Percentiles rank a stretch among this genome's conserved stretches.
These are phyloP conservation scores for Onygenales sp. DNA, from an alignment of 2,329 filamentous ascomycete species.

Conservation along the genomic window DNA sequence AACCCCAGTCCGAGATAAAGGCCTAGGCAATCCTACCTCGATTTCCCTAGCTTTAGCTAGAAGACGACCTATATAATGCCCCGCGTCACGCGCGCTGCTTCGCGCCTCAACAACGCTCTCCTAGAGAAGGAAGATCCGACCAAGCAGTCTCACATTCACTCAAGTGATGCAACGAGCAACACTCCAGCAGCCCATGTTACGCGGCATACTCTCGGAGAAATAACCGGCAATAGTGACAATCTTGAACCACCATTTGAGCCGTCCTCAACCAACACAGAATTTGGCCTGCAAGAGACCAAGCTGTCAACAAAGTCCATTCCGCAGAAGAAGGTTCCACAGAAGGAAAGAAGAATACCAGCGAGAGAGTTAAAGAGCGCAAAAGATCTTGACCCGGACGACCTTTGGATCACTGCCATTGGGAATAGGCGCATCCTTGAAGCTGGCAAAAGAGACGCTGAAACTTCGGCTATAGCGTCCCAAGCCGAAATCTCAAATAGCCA, in stretches of 20 bases:
- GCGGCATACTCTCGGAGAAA: not conserved
- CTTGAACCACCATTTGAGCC: not conserved
- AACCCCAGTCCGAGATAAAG: not conserved
- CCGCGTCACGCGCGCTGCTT: conserved; percentile 13
- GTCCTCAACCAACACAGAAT: not conserved
- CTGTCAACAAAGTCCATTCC: not conserved
- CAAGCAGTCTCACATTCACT: not conserved
- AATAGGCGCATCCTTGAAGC: not conserved
- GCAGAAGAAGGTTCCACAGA: not conserved
- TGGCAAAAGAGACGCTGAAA: not conserved
- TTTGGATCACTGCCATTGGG: not conserved
- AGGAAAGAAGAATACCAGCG: not conserved
- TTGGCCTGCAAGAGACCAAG: not conserved
- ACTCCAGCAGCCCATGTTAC: not conserved
- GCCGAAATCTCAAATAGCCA: not conserved
- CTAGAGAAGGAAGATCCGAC: not conserved
- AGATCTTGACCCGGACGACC: not conserved
- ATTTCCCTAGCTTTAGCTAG: not conserved
- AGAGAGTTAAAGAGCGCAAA: not conserved
- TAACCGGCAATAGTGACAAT: not conserved
- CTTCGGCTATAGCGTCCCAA: not conserved
- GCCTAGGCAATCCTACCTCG: not conserved
- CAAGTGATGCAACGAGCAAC: not conserved
- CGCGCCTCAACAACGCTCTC: conserved; percentile 8
- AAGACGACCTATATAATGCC: conserved; percentile 7